Percentiles rank a stretch among this genome's conserved stretches.
Evolutionary conservation across 352 stramenopile species (phyloP).

Genomic region (Globisporangium apiculatum): DNA sequence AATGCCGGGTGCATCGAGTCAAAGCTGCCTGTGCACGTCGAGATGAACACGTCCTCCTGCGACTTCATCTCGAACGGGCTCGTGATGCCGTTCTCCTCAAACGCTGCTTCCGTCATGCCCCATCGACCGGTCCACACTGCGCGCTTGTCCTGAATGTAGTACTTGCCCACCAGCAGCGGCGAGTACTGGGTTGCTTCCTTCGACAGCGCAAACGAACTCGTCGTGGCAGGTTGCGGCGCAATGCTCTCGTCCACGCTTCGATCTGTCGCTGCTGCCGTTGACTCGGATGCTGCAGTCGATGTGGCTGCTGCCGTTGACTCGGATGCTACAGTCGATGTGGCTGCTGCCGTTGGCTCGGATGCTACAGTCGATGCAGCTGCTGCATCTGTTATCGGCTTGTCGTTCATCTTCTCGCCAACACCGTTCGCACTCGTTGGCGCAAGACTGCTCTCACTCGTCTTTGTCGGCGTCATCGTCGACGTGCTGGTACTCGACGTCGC

Average conservation of each 20-base stretch:
- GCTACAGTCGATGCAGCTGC: not conserved
- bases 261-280: not conserved
- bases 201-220: constrained; percentile 21
- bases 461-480: constrained; percentile 8
- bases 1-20: constrained; percentile 48
- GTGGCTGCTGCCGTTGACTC: not conserved
- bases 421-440: constrained; percentile 4
- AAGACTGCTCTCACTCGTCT: constrained; percentile 10
- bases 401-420: constrained; percentile 1
- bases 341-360: not conserved
- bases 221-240: not conserved
- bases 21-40: constrained; percentile 21
- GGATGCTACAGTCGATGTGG: not conserved
- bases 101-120: constrained; percentile 82
- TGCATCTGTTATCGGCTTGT: constrained; percentile 1
- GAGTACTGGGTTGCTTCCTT: constrained; percentile 62
- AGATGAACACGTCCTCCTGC: constrained; percentile 69
- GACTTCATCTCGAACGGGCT: constrained; percentile 86
- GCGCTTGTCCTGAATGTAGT: constrained; percentile 79
- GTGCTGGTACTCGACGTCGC: constrained; percentile 20
- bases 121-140: constrained; percentile 74
- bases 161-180: constrained; percentile 70
- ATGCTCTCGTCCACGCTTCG: too few species aligned
- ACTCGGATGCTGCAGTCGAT: not conserved
- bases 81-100: constrained; percentile 64